Conservation (phyloP, 257 asterid species). For the Fraxinus cuspidata region DNA sequence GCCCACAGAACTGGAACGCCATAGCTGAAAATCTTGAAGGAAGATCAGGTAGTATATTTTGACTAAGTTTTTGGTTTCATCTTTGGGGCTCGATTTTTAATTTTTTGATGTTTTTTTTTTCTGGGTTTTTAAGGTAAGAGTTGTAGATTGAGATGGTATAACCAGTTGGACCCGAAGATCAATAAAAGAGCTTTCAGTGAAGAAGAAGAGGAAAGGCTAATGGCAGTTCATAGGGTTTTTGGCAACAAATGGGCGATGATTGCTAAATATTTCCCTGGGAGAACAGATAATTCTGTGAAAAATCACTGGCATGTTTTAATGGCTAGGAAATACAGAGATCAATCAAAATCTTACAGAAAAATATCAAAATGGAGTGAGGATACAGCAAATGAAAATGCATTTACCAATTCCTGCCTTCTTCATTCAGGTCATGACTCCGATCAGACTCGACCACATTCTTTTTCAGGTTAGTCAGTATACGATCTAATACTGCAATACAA, state of each 20-base stretch:
- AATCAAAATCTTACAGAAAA: constrained; percentile 30
- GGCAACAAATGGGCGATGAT: constrained; percentile 61
- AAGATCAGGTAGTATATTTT: constrained; percentile 47
- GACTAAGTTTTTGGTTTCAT: no score
- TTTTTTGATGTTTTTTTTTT: not conserved
- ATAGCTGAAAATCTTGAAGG: constrained; percentile 55
- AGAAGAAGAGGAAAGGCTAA: constrained; percentile 46
- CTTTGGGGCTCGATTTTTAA: no score
- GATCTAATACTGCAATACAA: not conserved
- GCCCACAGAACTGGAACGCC: constrained; percentile 69
- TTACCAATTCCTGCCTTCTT: no score
- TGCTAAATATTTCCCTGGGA: constrained; percentile 50
- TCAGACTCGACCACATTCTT: not conserved
- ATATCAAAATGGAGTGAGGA: constrained; percentile 6
- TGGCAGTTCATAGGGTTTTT: constrained; percentile 41
- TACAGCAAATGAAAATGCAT: no score
- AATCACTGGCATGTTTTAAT: constrained; percentile 62
- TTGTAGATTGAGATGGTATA: constrained; percentile 64
- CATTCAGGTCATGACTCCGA: no score
- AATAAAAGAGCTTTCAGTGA: constrained; percentile 45
- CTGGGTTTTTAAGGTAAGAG: constrained; percentile 45
- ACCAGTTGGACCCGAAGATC: constrained; percentile 58
- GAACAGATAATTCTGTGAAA: constrained; percentile 60
- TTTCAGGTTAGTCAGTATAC: not conserved
- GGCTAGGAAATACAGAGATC: constrained; percentile 47